Evolutionary conservation across 2,329 filamentous ascomycete species (phyloP).

Genomic region (Teratosphaeria pseudoeucalypti): DNA sequence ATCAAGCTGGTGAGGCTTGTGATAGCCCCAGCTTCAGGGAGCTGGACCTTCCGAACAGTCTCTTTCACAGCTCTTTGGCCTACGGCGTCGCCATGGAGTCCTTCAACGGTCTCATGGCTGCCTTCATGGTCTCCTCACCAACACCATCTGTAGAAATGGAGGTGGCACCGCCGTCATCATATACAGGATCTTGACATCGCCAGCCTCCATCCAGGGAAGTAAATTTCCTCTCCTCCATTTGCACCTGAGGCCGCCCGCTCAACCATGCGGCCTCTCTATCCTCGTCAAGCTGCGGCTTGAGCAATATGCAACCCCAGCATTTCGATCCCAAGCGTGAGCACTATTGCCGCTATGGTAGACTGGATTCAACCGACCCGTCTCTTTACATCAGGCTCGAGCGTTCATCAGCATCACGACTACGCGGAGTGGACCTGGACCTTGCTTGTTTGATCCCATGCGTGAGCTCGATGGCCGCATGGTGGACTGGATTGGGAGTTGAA

Average conservation of each 20-base stretch:
- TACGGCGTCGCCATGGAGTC: background rate
- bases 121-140: background rate
- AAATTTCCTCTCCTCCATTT: background rate
- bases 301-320: too few relatives aligned
- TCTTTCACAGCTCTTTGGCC: background rate
- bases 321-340: background rate
- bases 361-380: background rate
- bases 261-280: background rate
- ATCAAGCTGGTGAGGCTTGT: background rate
- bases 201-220: background rate
- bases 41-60: background rate
- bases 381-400: too few relatives aligned
- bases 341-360: background rate
- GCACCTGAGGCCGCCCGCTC: background rate
- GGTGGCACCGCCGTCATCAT: background rate
- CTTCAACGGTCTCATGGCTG: background rate
- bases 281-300: too few relatives aligned
- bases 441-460: background rate
- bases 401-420: too few relatives aligned
- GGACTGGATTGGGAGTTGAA: background rate
- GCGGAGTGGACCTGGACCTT: background rate
- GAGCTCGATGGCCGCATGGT: background rate
- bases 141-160: background rate
- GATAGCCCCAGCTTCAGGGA: background rate
- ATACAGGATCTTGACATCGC: background rate